phyloP scores from a whole-genome alignment of 1,284 basidiomycete genomes.

The Athelia sp. region DNA sequence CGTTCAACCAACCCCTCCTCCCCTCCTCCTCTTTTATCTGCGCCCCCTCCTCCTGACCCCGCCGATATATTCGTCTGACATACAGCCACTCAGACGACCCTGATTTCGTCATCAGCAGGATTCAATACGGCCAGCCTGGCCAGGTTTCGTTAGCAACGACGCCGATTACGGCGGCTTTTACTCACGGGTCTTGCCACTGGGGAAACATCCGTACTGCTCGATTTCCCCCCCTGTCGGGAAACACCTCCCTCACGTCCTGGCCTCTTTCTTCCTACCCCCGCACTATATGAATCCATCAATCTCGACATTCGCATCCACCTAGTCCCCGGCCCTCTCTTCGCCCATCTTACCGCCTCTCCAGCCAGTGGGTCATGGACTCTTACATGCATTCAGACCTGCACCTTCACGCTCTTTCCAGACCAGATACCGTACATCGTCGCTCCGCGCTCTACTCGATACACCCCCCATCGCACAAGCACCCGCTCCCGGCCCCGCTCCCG shows the following conservation, averaged over 20 bases:
- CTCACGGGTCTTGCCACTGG: too few relatives aligned
- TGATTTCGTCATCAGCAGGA: too few relatives aligned
- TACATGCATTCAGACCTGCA: constrained; percentile 20
- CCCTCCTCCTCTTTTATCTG: constrained; percentile 3
- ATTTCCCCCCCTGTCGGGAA: too few relatives aligned
- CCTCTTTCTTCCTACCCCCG: too few relatives aligned
- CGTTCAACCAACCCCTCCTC: not conserved
- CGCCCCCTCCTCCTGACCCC: constrained; percentile 2
- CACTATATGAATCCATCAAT: too few relatives aligned
- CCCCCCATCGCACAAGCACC: not conserved
- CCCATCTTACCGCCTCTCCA: not conserved
- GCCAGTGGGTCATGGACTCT: constrained; percentile 19
- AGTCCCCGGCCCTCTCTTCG: not conserved
- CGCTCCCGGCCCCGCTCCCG: not conserved
- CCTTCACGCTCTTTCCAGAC: constrained; percentile 21
- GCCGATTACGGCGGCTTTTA: too few relatives aligned
- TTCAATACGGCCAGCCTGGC: too few relatives aligned
- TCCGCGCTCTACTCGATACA: constrained; percentile 13
- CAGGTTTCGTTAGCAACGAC: too few relatives aligned
- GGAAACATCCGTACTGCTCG: too few relatives aligned
- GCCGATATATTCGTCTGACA: not conserved
- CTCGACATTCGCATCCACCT: not conserved
- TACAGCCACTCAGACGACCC: too few relatives aligned
- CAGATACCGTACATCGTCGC: constrained; percentile 8
- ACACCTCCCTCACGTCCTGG: too few relatives aligned